Conservation (phyloP, 1,139 yeast species). For the Yamadazyma triangularis region DNA sequence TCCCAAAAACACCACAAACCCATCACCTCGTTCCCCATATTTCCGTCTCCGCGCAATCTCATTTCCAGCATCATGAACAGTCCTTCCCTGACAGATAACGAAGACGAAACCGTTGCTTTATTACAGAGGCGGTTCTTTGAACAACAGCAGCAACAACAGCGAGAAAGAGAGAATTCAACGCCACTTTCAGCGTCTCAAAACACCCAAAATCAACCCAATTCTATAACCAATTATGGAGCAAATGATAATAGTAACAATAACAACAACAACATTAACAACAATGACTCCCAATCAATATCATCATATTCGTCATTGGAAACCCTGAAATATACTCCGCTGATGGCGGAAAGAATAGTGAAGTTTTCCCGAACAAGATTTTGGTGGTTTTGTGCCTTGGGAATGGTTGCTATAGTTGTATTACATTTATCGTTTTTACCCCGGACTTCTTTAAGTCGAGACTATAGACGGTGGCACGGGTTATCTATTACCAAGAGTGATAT, state of each 20-base stretch:
- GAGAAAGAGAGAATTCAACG: too few relatives aligned
- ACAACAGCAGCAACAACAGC: neutral
- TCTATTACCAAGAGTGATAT: conserved; percentile 61
- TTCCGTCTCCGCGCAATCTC: too few relatives aligned
- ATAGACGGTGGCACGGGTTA: conserved; percentile 68
- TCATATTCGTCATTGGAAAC: too few relatives aligned
- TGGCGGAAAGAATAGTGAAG: conserved; percentile 14
- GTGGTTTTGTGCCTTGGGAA: conserved; percentile 51
- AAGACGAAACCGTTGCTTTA: neutral
- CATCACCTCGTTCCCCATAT: too few relatives aligned
- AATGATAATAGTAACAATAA: too few relatives aligned
- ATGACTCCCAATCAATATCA: too few relatives aligned
- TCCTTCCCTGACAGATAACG: neutral
- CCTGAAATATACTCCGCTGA: conserved; percentile 3
- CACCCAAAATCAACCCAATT: too few relatives aligned
- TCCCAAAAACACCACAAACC: too few relatives aligned
- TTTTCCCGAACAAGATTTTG: conserved; percentile 40
- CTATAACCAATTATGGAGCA: too few relatives aligned
- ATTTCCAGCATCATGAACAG: too few relatives aligned
- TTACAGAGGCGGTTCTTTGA: neutral
- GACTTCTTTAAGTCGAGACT: conserved; percentile 80
- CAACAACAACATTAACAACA: too few relatives aligned
- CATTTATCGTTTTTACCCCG: conserved; percentile 78
- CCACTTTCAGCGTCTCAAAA: too few relatives aligned
- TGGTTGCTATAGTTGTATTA: conserved; percentile 49